A percentile compares a stretch with the other conserved stretches of the same genome.
Evolutionary conservation across 148 eudicot genomes (phyloP).

Genomic region (Rhododendron kiyosumense): DNA sequence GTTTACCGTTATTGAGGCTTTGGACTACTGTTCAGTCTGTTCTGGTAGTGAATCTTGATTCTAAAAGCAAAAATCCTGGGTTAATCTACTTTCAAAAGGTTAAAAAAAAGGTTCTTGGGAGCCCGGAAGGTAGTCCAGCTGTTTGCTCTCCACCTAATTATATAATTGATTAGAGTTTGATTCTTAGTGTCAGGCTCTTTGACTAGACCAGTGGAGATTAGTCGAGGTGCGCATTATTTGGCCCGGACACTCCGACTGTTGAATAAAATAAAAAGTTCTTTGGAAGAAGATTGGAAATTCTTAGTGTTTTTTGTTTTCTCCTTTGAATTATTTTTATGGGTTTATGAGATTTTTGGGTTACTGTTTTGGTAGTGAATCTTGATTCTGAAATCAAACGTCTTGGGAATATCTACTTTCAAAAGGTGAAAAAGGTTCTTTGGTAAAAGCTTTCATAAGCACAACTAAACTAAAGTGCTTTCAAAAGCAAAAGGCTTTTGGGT

Average conservation of each 20-base stretch:
- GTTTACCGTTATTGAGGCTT: neutral
- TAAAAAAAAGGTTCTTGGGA: neutral
- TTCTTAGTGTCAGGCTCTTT: too few species aligned
- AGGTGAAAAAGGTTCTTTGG: neutral
- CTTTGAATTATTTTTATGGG: neutral
- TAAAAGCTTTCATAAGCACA: neutral
- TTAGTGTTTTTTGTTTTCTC: neutral
- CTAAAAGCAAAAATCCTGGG: neutral
- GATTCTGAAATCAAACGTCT: neutral
- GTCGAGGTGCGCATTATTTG: too few species aligned
- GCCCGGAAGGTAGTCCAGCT: too few species aligned
- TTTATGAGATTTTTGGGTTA: neutral
- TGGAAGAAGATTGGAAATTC: neutral
- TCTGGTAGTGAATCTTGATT: neutral
- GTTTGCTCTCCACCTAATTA: too few species aligned
- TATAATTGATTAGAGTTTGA: too few species aligned
- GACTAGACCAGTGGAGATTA: too few species aligned
- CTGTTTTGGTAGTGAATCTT: neutral
- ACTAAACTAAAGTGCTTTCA: neutral
- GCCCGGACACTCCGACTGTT: too few species aligned
- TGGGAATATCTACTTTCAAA: conserved; percentile 5
- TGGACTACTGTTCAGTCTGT: neutral
- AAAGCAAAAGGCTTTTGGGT: conserved; percentile 5
- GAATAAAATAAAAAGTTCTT: too few species aligned
- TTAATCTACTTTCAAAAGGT: neutral